Conservation (phyloP, 2,329 filamentous ascomycete genomes). For the Pseudocercospora musae region DNA sequence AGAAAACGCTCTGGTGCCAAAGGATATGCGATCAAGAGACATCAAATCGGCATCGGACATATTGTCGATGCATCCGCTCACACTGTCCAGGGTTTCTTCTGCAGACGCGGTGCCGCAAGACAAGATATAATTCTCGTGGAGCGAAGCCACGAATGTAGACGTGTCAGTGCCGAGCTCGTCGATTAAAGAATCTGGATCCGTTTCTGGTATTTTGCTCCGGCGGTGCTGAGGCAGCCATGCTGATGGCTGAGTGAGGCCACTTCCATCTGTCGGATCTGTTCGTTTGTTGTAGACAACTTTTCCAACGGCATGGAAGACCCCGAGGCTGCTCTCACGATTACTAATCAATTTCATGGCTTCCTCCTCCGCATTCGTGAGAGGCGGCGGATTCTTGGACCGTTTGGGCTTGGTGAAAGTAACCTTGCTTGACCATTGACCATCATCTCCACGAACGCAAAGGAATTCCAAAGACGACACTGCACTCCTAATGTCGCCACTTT, state of each 20-base stretch:
- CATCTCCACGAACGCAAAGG: constrained; percentile 77
- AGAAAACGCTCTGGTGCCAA: constrained; percentile 51
- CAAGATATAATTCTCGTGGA: constrained; percentile 89
- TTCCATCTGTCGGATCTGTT: constrained; percentile 50
- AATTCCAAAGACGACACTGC: constrained; percentile 93
- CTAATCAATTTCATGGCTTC: constrained; percentile 78
- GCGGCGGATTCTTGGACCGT: constrained; percentile 54
- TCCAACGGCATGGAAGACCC: constrained; percentile 93
- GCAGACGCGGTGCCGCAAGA: constrained; percentile 69
- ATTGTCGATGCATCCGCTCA: constrained; percentile 81
- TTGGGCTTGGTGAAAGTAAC: constrained; percentile 68
- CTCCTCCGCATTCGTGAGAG: constrained; percentile 71
- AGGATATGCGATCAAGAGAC: constrained; percentile 67
- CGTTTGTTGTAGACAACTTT: constrained; percentile 97
- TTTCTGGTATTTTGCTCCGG: constrained; percentile 45
- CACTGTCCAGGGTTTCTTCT: constrained; percentile 65
- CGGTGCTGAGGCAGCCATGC: constrained; percentile 45
- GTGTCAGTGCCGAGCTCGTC: constrained; percentile 92
- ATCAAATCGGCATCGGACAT: constrained; percentile 87
- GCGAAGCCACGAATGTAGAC: constrained; percentile 79
- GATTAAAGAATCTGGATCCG: constrained; percentile 65
- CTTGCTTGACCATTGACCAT: constrained; percentile 70
- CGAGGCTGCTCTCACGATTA: constrained; percentile 82
- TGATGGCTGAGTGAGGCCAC: constrained; percentile 42
- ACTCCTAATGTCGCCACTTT: constrained; percentile 87